Evolutionary conservation across 108 stramenopile species (phyloP), one percentile per base, ranked within the genome.

Genomic region (Nannochloropsis gaditana): DNA sequence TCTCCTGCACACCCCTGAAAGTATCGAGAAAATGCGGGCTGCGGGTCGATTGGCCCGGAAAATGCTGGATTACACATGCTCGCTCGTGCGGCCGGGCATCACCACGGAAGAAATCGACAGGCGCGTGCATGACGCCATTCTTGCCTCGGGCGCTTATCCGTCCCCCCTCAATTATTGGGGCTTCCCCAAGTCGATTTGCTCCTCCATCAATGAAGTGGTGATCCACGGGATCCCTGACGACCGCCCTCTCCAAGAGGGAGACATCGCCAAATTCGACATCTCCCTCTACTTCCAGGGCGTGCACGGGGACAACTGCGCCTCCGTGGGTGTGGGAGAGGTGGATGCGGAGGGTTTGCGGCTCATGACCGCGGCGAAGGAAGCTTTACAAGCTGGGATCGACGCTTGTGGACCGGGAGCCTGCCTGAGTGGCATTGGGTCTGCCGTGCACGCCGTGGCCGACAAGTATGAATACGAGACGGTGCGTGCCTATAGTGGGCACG

Each of bases 121-220:
- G 45, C 84, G 79, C 9, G 86, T 87, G 2, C 86, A 87, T 41
- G 89, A 91, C 87, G 91, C 85, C 17, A 83, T 44, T 6, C 84
- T 91, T 42, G 89, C 89, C 44, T 44, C 90, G 41, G 86, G 84
- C 42, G 88, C 86, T 1, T 91, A 91, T 89, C 91, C 91, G 5
- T 91, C 91, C 11, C 91, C 91, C 42, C 84, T 91, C 42, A 91
- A 91, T 85, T 91, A 91, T 86, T 84, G 89, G 80, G 44, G 94
- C 79, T 99, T 98, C 90, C 99, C 98, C 19, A 98, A 98, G 92
- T 93, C 93, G 81, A 95, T 97, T 79, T 99, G 99, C 89, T 97
- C 97, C 1, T 94, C 93, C 5, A 95, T 99, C 44, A 99, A 99
- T 86, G 98, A 99, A 91, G 93, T 92, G 82, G 95, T 95, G 82